Evolutionary conservation across 2,329 filamentous ascomycete genomes (phyloP).

Genomic region (Pseudogymnoascus sp.): DNA sequence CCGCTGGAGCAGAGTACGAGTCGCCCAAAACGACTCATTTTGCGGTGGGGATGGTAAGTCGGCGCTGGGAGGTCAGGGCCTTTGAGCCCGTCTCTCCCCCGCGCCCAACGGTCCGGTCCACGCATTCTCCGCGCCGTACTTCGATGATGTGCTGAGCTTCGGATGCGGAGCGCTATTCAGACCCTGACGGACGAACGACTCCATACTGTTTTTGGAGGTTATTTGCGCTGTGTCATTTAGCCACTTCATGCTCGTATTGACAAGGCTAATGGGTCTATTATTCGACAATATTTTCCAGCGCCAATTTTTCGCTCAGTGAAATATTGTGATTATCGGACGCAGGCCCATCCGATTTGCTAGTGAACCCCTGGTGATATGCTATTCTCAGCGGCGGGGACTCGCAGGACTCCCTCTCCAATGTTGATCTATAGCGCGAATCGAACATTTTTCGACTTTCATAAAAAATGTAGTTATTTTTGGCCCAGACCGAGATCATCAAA

Average conservation of each 20-base stretch:
- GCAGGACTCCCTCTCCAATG: neutral
- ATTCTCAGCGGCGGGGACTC: conserved; percentile 7
- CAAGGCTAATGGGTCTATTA: neutral
- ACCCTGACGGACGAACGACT: neutral
- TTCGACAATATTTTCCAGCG: neutral
- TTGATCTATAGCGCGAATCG: neutral
- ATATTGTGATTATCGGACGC: conserved; percentile 1
- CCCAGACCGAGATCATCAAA: neutral
- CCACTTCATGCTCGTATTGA: neutral
- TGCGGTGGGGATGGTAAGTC: neutral
- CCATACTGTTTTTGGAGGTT: neutral
- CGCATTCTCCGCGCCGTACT: neutral
- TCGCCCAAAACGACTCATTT: neutral
- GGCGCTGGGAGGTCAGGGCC: neutral
- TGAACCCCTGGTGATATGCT: neutral
- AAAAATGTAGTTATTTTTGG: conserved; percentile 1
- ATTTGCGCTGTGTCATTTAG: conserved; percentile 1
- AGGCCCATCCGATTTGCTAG: neutral
- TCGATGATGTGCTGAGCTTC: conserved; percentile 4
- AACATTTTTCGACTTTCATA: conserved; percentile 4
- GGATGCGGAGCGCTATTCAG: neutral
- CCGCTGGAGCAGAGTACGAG: neutral
- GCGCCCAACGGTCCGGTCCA: neutral
- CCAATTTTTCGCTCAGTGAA: neutral
- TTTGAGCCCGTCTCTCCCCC: conserved; percentile 4